Evolutionary conservation across 2,329 filamentous ascomycete genomes (phyloP), one percentile per base, ranked within the genome.

Genomic region (Fusarium sp.): DNA sequence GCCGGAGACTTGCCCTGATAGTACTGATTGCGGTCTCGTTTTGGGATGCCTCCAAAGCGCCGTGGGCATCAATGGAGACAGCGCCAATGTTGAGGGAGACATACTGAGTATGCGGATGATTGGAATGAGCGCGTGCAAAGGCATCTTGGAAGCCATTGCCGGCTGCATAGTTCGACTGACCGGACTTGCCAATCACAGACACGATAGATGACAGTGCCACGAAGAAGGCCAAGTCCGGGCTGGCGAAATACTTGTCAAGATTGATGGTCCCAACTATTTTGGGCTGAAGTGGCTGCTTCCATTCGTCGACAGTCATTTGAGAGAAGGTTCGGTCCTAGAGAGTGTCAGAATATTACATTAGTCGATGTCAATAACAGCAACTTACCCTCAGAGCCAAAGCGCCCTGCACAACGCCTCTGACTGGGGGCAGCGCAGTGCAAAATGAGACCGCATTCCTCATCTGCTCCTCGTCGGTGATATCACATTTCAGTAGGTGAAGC

Each of bases 131-230:
- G 7, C 54, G 44, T 1, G 54, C 36, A 27, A 63, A 63, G 4
- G 54, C 60, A 13, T 63, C 60, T 50, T 63, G 60, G 36, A 63
- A 63, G 1, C 60, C 60, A n/a, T 62, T 62, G 0, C 60, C 54
- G 3, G 60, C 60, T 44, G 60, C 60, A 10, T 62, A 62, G 7
- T 62, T 62, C 1, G 60, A 62, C 45, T 62, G 60, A 5, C 60
- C 60, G 60, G 60, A 62, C 18, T 62, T 62, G 5, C 60, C 60
- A 22, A 60, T 60, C 29, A 62, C 54, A 5, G 60, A 62, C 5
- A 62, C 60, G 8, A 62, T 60, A 12, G 60, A 62, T 25, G 60
- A 62, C 0, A 62, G 44, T n/a, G 54, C 20, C 12, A 62, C 60
- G 8, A 62, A 62, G 22, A 62, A 62, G 12, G 15, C 54, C 44